Base-by-base conservation (phyloP, 768 basidiomycete genomes). In the Lentinula boryana region DNA sequence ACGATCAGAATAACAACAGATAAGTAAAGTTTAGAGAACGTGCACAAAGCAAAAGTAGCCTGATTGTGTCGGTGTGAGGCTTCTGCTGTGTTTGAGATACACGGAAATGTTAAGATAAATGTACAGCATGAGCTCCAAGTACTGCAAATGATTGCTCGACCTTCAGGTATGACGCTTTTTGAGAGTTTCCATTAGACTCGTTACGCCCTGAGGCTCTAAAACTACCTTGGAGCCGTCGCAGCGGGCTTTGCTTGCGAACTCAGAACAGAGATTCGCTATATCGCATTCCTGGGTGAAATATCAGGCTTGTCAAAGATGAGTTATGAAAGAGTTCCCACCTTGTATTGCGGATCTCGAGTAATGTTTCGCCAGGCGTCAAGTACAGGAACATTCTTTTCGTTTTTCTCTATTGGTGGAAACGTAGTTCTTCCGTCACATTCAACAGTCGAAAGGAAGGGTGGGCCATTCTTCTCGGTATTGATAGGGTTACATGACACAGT, bases 181-280 rank as follows among this genome's bases (percentile, higher is more conserved):
- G 49, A 83, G 67, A 60, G 71, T 74, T 65, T 81, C 76, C 57
- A 83, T 66, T 66, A 83, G 83, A 63, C 73, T 71, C 64, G 72
- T 68, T 58, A 83, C 80, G 38, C 80, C 79, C 64, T 76, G 73
- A 23, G 82, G 83, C 66, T 84, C 89, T 52, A 93, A 72, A 18
- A 93, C 91, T 41, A 92, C 88, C 74, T 89, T 91, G 31, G 84
- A 85, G 40, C 92, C 92, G 62, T 93, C 91, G 67, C 92, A 94
- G 49, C 84, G 80, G 51, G 92, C 92, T 75, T 94, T 93, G 68
- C 72, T 81, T 50, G 89, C 82, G 68, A 94, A 91, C 71, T 93
- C 88, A 6, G 83, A 66, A 68, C 92, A 94, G 23, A 94, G 76
- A 52, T 88, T 81, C 65, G 88, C 90, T 60, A 93, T 84, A 67